Conservation (phyloP, 1,284 basidiomycete genomes). For the Pseudozyma sp. region DNA sequence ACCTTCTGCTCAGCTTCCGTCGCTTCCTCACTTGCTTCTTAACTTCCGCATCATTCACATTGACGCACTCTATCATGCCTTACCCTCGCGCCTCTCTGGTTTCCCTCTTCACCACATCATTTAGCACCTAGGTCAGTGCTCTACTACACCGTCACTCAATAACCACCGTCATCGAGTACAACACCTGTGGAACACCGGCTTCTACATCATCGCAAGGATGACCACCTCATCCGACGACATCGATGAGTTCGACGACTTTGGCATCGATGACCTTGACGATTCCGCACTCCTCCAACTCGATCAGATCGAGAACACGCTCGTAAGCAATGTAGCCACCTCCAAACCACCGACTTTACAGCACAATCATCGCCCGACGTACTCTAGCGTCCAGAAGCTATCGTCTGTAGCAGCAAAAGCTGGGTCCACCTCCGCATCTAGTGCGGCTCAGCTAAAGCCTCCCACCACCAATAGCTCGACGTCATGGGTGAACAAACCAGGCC, state of each 20-base stretch:
- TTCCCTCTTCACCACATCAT: neutral
- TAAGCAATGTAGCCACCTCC: slow-evolving; percentile 2
- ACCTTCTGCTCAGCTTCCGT: neutral
- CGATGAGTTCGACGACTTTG: slow-evolving; percentile 54
- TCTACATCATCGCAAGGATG: slow-evolving; percentile 18
- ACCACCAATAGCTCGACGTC: slow-evolving; percentile 7
- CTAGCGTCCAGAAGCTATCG: slow-evolving; percentile 15
- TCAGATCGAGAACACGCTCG: slow-evolving; percentile 44
- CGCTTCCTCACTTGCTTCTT: too few species aligned
- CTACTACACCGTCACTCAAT: neutral
- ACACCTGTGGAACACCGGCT: neutral
- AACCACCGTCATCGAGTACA: neutral
- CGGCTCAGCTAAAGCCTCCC: slow-evolving; percentile 4
- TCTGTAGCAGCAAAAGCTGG: slow-evolving; percentile 1
- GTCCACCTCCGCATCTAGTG: neutral
- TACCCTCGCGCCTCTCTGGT: neutral
- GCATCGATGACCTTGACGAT: slow-evolving; percentile 33
- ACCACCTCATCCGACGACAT: slow-evolving; percentile 30
- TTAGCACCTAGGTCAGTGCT: neutral
- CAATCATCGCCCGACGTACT: neutral
- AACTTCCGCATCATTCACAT: neutral
- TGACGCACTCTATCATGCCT: slow-evolving; percentile 9
- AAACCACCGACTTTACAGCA: neutral
- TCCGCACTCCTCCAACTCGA: slow-evolving; percentile 28
- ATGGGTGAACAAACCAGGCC: slow-evolving; percentile 5